Evolutionary conservation across 202 grass and related monocot genomes (phyloP).

Genomic region (Panicum virgatum): DNA sequence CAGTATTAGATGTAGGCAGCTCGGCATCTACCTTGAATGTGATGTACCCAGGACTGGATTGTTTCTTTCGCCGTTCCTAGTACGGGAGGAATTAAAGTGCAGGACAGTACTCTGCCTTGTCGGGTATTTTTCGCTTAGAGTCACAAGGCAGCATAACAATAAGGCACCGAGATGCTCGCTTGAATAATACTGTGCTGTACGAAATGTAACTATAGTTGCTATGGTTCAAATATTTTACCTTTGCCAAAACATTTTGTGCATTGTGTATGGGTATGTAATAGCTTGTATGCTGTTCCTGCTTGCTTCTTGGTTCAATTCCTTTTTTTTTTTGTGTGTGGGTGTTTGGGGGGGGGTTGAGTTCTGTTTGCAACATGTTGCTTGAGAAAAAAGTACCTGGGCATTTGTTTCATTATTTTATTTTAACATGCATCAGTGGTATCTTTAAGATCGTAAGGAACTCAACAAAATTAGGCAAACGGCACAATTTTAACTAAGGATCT

Average conservation of each 20-base stretch:
- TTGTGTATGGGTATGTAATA: background rate
- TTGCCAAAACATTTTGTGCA: background rate
- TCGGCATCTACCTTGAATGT: slow-evolving; percentile 10
- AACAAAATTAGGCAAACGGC: background rate
- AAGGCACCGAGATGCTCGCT: background rate
- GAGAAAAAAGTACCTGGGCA: background rate
- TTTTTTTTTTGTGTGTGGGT: too few relatives aligned
- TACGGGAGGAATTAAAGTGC: background rate
- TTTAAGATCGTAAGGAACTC: background rate
- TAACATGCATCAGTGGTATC: background rate
- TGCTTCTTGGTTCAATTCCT: background rate
- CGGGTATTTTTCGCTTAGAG: background rate
- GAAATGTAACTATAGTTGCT: background rate
- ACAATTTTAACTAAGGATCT: too few relatives aligned
- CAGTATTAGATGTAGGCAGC: slow-evolving; percentile 12
- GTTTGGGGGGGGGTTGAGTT: too few relatives aligned
- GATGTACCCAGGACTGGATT: background rate
- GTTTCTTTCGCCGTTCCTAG: background rate
- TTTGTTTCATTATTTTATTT: background rate
- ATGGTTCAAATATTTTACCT: background rate
- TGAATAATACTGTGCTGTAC: slow-evolving; percentile 8
- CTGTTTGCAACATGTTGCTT: background rate
- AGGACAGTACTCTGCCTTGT: background rate
- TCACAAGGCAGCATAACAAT: background rate
- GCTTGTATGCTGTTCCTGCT: background rate